Base-by-base conservation (phyloP, 345 rosid species). In the Populus deltoides region DNA sequence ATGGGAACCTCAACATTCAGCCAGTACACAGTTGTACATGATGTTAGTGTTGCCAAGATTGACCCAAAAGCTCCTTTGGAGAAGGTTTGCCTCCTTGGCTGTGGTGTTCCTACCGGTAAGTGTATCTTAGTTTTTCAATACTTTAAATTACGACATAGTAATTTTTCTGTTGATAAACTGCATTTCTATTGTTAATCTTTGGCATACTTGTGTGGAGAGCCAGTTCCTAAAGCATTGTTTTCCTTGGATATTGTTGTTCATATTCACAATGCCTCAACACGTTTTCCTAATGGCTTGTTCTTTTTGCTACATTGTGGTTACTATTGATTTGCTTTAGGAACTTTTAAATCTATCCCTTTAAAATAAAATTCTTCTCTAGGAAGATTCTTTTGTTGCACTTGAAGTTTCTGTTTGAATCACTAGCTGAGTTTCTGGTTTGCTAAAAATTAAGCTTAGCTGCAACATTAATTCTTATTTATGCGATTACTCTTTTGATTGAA, bases 1-100 rank as follows among this genome's bases (percentile, higher is more conserved):
- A 97, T 97, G 99, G 99, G 99, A 53, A 94, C 97, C 80, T 97
- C 99, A 3, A 97, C 99, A 22, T 94, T 97, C 82, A 94, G 98
- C 86, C 96, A 97, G 84, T 97, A 94, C 77, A 94, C 99, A 1
- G 98, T 97, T 68, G 98, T 94, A 27, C 99, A 97, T 84, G 97
- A 94, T 82, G 97, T 97, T 66, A 97, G 99, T 70, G 99, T 97
- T 62, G 99, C 99, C 5, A 97, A 94, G 86, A 83, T 97, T 61
- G 97, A 97, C 79, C 96, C 96, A 29, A 51, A 81, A 61, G 99
- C 99, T 84, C 99, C 98, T 74, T 80, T 97, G 88, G 97, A 97
- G 0, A 97, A 94, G 92, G 98, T 97, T 4, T 92, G 98, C 88
- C 99, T 97, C 80, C 98, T 97, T 86, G 99, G 98, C 6, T 94